Evolutionary conservation across 176 grass and related monocot genomes (phyloP).

Genomic region (Zea luxurians): DNA sequence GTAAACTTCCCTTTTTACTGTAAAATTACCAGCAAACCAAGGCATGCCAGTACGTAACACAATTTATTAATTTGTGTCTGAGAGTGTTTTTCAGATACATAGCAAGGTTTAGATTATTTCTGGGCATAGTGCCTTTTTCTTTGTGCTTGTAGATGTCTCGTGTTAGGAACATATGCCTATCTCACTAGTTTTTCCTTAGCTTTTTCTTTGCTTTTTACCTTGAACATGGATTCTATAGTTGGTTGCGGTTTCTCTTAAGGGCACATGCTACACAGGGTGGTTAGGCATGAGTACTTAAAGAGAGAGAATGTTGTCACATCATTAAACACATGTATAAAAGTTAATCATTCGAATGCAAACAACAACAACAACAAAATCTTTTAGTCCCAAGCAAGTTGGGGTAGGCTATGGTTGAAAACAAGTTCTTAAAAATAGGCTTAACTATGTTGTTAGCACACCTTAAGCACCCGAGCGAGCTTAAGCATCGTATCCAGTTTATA

Average conservation of each 20-base stretch:
- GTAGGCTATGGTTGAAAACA: too few relatives aligned
- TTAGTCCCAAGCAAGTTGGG: too few relatives aligned
- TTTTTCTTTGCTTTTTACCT: neutral
- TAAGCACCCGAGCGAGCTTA: neutral
- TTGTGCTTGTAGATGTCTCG: neutral
- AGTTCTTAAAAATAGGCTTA: neutral
- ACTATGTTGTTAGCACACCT: neutral
- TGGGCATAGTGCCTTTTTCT: neutral
- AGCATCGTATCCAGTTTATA: neutral
- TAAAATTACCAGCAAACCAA: neutral
- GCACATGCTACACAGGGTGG: neutral
- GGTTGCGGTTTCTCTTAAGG: neutral
- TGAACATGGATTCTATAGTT: slow-evolving; percentile 1
- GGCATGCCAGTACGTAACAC: neutral
- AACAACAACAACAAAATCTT: neutral
- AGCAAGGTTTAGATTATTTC: neutral
- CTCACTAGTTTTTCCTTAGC: neutral
- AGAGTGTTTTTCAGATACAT: neutral
- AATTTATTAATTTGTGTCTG: neutral
- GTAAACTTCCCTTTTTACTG: neutral
- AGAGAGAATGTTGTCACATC: neutral
- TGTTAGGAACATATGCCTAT: neutral
- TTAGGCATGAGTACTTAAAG: neutral
- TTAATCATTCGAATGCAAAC: neutral
- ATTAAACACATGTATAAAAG: neutral